Evolutionary conservation across 441 rosid species (phyloP).

Genomic region (Erodium trifolium): DNA sequence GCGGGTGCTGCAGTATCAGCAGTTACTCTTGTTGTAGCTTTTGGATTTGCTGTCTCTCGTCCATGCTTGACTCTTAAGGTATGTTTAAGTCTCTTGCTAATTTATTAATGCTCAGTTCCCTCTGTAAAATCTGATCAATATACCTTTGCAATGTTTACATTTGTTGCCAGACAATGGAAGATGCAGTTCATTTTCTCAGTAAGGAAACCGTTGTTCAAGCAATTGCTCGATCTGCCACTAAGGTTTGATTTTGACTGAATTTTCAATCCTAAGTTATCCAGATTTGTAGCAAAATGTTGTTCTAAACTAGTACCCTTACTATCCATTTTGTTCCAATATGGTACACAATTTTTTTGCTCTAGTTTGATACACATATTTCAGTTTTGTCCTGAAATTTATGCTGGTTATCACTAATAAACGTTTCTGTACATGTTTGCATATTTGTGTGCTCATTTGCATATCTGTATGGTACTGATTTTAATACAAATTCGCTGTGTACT

Average conservation of each 20-base stretch:
- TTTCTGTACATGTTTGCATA: no score
- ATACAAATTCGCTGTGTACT: no score
- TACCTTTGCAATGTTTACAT: conserved; percentile 18
- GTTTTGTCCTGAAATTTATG: no score
- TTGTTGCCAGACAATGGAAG: conserved; percentile 89
- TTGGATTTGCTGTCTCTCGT: conserved; percentile 99
- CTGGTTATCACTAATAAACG: no score
- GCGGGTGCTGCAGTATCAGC: conserved; percentile 99
- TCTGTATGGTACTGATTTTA: no score
- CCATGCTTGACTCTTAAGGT: conserved; percentile 98
- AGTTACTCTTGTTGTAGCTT: conserved; percentile 93
- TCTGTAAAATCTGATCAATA: not conserved
- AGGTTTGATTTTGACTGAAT: conserved; percentile 43
- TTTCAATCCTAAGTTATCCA: conserved; percentile 3
- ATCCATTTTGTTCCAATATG: not conserved
- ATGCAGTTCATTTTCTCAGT: conserved; percentile 95
- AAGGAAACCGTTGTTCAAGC: conserved; percentile 98
- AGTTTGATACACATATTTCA: not conserved
- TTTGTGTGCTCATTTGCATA: no score
- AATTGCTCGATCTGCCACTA: conserved; percentile 93
- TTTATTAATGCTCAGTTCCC: conserved; percentile 14
- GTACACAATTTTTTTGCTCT: not conserved
- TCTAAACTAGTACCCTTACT: not conserved
- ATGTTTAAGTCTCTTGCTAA: conserved; percentile 16
- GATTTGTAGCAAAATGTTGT: not conserved